phyloP scores from a whole-genome alignment of 148 eudicot genomes.

The Agrostemma githago region DNA sequence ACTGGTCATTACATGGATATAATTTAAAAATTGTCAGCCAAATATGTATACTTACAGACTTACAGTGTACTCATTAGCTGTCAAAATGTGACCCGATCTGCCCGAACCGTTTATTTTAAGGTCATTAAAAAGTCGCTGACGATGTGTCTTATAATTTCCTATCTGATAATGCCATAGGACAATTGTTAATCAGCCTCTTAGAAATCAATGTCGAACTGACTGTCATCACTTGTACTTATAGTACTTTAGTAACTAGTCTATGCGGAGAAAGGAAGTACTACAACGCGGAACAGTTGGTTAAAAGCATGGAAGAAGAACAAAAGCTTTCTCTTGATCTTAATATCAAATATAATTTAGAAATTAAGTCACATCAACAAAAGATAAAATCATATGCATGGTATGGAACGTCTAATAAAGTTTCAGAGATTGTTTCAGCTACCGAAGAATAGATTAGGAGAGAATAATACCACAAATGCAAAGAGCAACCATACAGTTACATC shows the following conservation, averaged over 20 bases:
- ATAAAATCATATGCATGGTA: too few relatives aligned
- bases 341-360: too few relatives aligned
- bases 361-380: too few relatives aligned
- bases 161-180: conserved; percentile 28
- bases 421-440: too few relatives aligned
- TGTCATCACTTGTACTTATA: conserved; percentile 45
- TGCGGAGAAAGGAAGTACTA: conserved; percentile 45
- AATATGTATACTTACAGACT: conserved; percentile 56
- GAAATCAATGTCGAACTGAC: conserved; percentile 53
- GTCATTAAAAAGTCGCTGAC: conserved; percentile 46
- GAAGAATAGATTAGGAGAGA: too few relatives aligned
- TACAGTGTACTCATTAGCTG: conserved; percentile 65
- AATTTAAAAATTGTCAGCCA: conserved; percentile 50
- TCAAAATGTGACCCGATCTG: too few relatives aligned
- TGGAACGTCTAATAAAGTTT: too few relatives aligned
- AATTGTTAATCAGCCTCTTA: conserved; percentile 48
- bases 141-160: too few relatives aligned
- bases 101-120: too few relatives aligned
- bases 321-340: conserved; percentile 32
- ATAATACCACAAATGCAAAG: too few relatives aligned
- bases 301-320: conserved; percentile 53
- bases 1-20: too few relatives aligned
- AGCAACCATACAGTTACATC: too few relatives aligned
- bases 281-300: conserved; percentile 53
- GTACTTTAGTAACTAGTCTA: conserved; percentile 43